Evolutionary conservation across 345 rosid species (phyloP).

Genomic region (Populus pruinosa): DNA sequence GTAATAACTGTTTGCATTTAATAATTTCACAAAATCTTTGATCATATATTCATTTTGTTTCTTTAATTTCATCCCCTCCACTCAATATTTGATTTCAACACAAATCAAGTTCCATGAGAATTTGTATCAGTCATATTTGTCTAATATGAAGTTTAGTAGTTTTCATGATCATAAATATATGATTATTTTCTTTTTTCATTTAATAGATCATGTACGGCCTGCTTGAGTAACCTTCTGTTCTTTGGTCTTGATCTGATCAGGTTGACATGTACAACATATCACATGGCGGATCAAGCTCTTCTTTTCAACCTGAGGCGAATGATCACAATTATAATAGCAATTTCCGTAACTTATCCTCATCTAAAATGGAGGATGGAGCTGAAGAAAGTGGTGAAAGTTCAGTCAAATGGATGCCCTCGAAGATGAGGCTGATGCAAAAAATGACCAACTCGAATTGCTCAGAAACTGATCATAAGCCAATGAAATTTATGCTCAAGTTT

Average conservation of each 20-base stretch:
- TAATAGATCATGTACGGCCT: background rate
- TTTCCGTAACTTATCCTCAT: background rate
- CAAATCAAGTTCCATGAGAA: background rate
- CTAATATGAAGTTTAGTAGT: background rate
- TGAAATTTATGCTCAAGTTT: conserved; percentile 12
- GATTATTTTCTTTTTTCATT: background rate
- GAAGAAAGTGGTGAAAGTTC: conserved; percentile 7
- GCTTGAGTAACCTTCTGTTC: background rate
- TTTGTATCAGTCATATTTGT: background rate
- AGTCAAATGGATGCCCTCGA: conserved; percentile 44
- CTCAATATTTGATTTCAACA: too few relatives aligned
- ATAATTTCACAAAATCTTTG: background rate
- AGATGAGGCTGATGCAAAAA: conserved; percentile 42
- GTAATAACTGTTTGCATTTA: background rate
- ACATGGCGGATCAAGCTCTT: conserved; percentile 1
- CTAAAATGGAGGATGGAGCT: conserved; percentile 4
- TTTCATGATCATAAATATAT: background rate
- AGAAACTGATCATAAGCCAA: background rate
- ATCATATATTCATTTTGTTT: background rate
- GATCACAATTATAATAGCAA: background rate
- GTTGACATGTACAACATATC: conserved; percentile 3
- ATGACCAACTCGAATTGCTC: conserved; percentile 25
- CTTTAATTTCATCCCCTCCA: background rate
- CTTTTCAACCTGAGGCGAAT: conserved; percentile 4
- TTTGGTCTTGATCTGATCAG: conserved; percentile 6